A percentile compares a stretch with the other conserved stretches of the same genome.
Evolutionary conservation across 306 rosid species (phyloP).

Genomic region (Fagus crenata): DNA sequence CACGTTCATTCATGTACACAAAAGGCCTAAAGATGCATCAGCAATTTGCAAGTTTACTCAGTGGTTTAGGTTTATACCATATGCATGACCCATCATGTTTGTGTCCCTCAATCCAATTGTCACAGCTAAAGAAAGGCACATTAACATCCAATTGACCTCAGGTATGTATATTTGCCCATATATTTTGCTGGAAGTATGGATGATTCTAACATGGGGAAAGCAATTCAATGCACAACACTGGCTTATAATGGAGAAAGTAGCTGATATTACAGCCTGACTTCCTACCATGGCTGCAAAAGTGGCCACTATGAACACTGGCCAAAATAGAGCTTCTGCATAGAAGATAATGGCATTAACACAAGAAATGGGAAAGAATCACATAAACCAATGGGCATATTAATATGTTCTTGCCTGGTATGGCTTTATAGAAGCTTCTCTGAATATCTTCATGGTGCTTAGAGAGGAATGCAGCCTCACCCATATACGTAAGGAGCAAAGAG

Average conservation of each 20-base stretch:
- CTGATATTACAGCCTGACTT: constrained; percentile 76
- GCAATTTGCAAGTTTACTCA: neutral
- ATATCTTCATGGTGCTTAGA: constrained; percentile 68
- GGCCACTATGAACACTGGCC: constrained; percentile 78
- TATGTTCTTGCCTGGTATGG: constrained; percentile 64
- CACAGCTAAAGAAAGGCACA: constrained; percentile 68
- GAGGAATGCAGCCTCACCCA: constrained; percentile 88
- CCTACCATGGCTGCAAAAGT: constrained; percentile 63
- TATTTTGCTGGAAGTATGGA: constrained; percentile 64
- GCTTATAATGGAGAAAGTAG: constrained; percentile 68
- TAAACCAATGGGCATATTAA: constrained; percentile 7
- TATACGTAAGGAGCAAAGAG: constrained; percentile 61
- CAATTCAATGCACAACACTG: constrained; percentile 69
- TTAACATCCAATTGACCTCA: constrained; percentile 72
- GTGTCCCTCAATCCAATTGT: constrained; percentile 67
- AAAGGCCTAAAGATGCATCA: neutral
- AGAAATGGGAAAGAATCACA: neutral
- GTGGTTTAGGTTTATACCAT: constrained; percentile 42
- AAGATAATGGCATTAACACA: neutral
- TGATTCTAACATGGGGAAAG: constrained; percentile 61
- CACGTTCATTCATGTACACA: constrained; percentile 11
- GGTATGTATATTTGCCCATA: constrained; percentile 80
- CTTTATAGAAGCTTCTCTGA: constrained; percentile 68
- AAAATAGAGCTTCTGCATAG: constrained; percentile 64
- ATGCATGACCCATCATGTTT: constrained; percentile 69